A percentile compares a stretch with the other conserved stretches of the same genome.
These are phyloP conservation scores for Metschnikowia peoriensis DNA, from an alignment of 805 yeast species.

Conservation along the genomic window DNA sequence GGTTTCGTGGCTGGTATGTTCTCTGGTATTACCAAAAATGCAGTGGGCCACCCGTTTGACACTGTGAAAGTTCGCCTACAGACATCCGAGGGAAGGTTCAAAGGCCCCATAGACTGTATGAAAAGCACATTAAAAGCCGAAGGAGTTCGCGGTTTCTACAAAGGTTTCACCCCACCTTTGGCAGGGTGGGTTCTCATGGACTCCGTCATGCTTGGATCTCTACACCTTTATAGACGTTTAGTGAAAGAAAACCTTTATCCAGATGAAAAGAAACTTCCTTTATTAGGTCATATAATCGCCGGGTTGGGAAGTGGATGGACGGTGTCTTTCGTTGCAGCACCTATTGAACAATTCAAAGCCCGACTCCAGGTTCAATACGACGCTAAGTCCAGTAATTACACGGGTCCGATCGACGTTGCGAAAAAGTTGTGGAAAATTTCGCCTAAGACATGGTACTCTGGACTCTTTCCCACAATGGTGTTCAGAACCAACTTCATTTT, in stretches of 20 bases:
- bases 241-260: constrained; percentile 64
- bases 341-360: constrained; percentile 87
- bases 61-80: constrained; percentile 86
- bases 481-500: constrained; percentile 84
- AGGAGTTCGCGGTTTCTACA: constrained; percentile 76
- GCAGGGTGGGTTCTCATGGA: constrained; percentile 96
- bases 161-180: constrained; percentile 91
- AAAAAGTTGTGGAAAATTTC: constrained; percentile 53
- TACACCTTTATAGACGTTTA: constrained; percentile 71
- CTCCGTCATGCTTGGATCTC: constrained; percentile 82
- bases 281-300: constrained; percentile 72
- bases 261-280: constrained; percentile 62
- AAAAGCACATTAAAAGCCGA: constrained; percentile 68
- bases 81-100: constrained; percentile 58
- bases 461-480: constrained; percentile 80
- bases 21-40: constrained; percentile 82
- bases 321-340: constrained; percentile 93
- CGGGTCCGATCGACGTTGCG: constrained; percentile 81
- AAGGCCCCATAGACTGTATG: constrained; percentile 81
- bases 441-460: constrained; percentile 65
- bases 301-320: constrained; percentile 88
- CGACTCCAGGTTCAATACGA: constrained; percentile 88
- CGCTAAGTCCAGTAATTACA: constrained; percentile 60
- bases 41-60: constrained; percentile 93
- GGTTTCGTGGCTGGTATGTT: constrained; percentile 90